Evolutionary conservation across 2,329 filamentous ascomycete genomes (phyloP), one percentile per base, ranked within the genome.

Genomic region (Monilinia aucupariae): DNA sequence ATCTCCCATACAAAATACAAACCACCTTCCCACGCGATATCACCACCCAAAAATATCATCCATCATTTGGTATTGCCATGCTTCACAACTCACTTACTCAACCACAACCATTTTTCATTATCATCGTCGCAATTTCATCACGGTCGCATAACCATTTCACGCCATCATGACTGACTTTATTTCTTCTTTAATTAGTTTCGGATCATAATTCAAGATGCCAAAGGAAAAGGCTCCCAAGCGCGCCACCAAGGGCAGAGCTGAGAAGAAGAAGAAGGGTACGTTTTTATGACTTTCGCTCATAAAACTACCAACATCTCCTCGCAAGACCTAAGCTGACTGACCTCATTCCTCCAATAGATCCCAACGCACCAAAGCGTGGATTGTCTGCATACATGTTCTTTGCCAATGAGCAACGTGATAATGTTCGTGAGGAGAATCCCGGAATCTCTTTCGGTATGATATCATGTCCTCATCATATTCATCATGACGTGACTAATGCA

Each of bases 311-410:
- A 2, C 45, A 56, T 13, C 41, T 41, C 8, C 48, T 12, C 15
- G 66, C 59, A 61, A 59, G 49, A 61, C 50, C 20, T 45, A 63
- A 32, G 27, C 66, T 68, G 56, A 67, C 64, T 34, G n/a, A 53
- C 34, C 37, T 15, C 3, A 25, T 22, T 30, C 49, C 22, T 25
- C 30, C 0, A 25, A 25, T 96, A 94, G 91, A 88, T 82, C 73
- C 84, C 76, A 97, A 97, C 80, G 93, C 92, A 66, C 94, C 94
- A 78, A 99, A 97, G 92, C 92, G 94, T 80, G 94, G 93, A 82
- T 91, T 99, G 58, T 97, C 94, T 61, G 94, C 94, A 68, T 99
- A 99, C 87, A 99, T 99, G 94, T 97, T 97, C 89, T 99, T 97
- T 78, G 94, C 94, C 86, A 97, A 97, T 76, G 94, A 97, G 81